These are phyloP conservation scores for Fusarium secorum DNA, from an alignment of 2,329 filamentous ascomycete genomes.

Conservation along the genomic window DNA sequence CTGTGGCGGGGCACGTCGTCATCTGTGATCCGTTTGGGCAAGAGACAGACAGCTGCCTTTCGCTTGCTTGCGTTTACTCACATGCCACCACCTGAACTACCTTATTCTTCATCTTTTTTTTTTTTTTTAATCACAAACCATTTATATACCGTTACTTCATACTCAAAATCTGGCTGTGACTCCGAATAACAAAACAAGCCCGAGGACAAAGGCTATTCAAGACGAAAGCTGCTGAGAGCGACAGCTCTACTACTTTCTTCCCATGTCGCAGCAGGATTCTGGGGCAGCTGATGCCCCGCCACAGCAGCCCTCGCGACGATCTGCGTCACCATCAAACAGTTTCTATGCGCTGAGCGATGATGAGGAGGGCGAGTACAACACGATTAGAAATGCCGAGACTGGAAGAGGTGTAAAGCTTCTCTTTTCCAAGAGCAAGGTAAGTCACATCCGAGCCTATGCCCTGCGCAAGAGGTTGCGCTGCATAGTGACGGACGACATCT, in stretches of 20 bases:
- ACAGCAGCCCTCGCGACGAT: conserved; percentile 44
- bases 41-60: conserved; percentile 24
- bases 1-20: conserved; percentile 41
- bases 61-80: conserved; percentile 20
- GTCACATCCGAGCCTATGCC: conserved; percentile 30
- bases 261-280: conserved; percentile 38
- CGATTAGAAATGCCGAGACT: conserved; percentile 79
- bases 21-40: conserved; percentile 35
- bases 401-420: conserved; percentile 90
- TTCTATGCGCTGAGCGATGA: conserved; percentile 98
- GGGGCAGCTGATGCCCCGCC: conserved; percentile 37
- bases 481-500: conserved; percentile 2
- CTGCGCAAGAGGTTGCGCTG: background rate
- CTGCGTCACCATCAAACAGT: conserved; percentile 79
- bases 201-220: background rate
- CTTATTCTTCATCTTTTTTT: background rate
- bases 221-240: background rate
- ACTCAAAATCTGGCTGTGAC: background rate
- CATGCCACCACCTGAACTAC: conserved; percentile 21
- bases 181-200: background rate
- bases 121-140: conserved; percentile 5
- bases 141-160: conserved; percentile 4
- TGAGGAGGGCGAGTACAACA: conserved; percentile 94
- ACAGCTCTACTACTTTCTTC: conserved; percentile 1
- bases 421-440: conserved; percentile 94